A percentile compares a stretch with the other conserved stretches of the same genome.
Conservation (phyloP, 169 alveolate species). For the Cryptosporidium felis region DNA sequence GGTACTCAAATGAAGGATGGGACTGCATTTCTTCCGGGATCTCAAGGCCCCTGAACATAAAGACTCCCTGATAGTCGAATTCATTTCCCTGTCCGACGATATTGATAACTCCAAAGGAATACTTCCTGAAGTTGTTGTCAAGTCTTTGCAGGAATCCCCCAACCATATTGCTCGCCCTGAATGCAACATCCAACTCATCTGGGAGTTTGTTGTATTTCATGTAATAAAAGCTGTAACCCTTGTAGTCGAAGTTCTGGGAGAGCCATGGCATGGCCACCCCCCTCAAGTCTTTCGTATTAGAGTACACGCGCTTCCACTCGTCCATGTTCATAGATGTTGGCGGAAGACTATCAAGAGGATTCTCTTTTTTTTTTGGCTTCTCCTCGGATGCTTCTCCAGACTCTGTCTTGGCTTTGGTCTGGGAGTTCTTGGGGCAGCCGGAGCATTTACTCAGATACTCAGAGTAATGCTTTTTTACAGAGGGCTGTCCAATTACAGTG, state of each 20-base stretch:
- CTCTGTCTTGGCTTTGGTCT: slow-evolving; percentile 53
- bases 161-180: slow-evolving; percentile 89
- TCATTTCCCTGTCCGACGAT: slow-evolving; percentile 92
- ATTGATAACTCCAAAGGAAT: slow-evolving; percentile 92
- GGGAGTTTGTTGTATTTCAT: slow-evolving; percentile 92
- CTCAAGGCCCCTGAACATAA: slow-evolving; percentile 94
- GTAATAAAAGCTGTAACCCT: slow-evolving; percentile 91
- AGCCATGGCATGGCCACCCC: slow-evolving; percentile 90
- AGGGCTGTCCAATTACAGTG: slow-evolving; percentile 74
- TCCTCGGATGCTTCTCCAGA: slow-evolving; percentile 75
- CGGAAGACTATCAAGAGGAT: slow-evolving; percentile 88
- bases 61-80: slow-evolving; percentile 94
- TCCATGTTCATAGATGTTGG: slow-evolving; percentile 88
- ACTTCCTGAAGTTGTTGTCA: slow-evolving; percentile 90
- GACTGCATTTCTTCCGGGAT: slow-evolving; percentile 90
- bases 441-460: slow-evolving; percentile 74
- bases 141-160: slow-evolving; percentile 94
- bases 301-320: slow-evolving; percentile 93
- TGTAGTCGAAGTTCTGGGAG: slow-evolving; percentile 85
- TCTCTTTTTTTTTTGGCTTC: slow-evolving; percentile 79
- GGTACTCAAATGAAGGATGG: slow-evolving; percentile 95
- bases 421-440: slow-evolving; percentile 76
- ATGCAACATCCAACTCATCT: slow-evolving; percentile 91
- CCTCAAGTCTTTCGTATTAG: slow-evolving; percentile 88
- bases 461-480: slow-evolving; percentile 80